A percentile compares a stretch with the other conserved stretches of the same genome.
These are phyloP conservation scores for Ceratobasidium theobromae DNA, from an alignment of 1,284 basidiomycete genomes.

Conservation along the genomic window DNA sequence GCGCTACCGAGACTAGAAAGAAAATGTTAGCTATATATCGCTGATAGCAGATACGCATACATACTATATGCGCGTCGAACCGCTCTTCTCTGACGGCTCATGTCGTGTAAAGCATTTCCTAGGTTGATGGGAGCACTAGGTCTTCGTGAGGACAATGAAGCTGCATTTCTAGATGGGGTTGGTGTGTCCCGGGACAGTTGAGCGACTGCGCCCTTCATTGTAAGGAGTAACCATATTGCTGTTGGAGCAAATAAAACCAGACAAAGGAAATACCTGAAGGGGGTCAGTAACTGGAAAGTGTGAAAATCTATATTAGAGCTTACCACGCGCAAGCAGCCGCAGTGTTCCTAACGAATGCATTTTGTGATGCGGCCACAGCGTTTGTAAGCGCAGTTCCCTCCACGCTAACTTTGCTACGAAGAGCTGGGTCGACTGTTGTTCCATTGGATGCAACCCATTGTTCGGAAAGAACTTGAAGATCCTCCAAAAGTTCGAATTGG, in stretches of 20 bases:
- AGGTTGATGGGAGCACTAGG: not conserved
- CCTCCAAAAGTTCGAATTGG: slow-evolving; percentile 5
- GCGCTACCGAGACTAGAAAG: not conserved
- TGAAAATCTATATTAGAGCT: not conserved
- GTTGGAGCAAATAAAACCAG: slow-evolving; percentile 7
- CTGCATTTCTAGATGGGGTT: not conserved
- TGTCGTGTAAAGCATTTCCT: not conserved
- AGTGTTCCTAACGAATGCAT: slow-evolving; percentile 1
- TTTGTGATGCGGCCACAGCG: not conserved
- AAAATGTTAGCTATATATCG: not conserved
- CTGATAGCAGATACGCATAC: not conserved
- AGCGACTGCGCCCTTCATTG: not conserved
- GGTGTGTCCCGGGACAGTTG: not conserved
- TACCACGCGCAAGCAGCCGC: not conserved
- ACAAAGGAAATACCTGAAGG: slow-evolving; percentile 3
- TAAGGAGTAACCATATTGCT: slow-evolving; percentile 3
- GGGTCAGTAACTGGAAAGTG: not conserved
- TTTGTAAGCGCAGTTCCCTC: not conserved
- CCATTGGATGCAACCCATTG: slow-evolving; percentile 15
- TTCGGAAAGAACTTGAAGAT: not conserved
- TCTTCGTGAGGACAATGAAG: not conserved
- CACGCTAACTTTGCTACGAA: not conserved
- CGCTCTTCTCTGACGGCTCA: not conserved
- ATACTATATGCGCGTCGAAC: not conserved
- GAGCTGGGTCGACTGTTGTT: not conserved